Base-by-base conservation (phyloP, 75 land plant genomes). In the Picea glauca region DNA sequence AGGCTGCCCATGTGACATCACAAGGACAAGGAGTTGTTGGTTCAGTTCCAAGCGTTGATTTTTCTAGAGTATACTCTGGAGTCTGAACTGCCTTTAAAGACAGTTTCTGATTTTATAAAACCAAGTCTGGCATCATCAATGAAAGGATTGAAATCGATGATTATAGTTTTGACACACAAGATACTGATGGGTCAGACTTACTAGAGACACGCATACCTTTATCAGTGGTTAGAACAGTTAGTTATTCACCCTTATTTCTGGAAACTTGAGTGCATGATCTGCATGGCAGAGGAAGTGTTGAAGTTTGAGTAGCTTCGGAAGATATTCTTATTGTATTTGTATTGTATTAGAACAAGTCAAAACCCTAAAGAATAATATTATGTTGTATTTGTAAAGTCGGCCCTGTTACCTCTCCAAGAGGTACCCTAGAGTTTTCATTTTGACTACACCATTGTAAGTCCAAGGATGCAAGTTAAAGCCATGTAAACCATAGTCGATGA, bases 1-100 rank as follows among this genome's bases (percentile, higher is more conserved):
- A 70, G 33, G 18, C 76, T 58, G 35, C 62, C 58, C 64, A 75
- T 77, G 31, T 21, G 62, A n/a, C 62, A 83, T 32, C 4, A 35
- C 60, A 31, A 61, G 78, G 67, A 67, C 18, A 65, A 15, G 63
- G 12, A 38, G 5, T 23, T 62, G 23, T 62, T 62, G 15, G 15
- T 62, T 13, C 6, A 23, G 15, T 14, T 18, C 15, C 65, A 62
- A 58, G 60, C 14, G 60, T 8, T 8, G n/a, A 12, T 13, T 26
- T 58, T 76, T 33, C 38, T 17, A 33, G 13, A 26, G 62, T 8
- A 76, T 23, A 14, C 43, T 3, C 30, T 1, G 40, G 26, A 26
- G 26, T 26, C 26, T 26, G 26, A 76, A 60, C 35, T 17, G 43
- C 60, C 62, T 60, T 15, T 58, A 9, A 20, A 58, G n/a, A 11